A percentile compares a stretch with the other conserved stretches of the same genome.
Evolutionary conservation across 768 basidiomycete species (phyloP).

Genomic region (Lactarius tabidus): DNA sequence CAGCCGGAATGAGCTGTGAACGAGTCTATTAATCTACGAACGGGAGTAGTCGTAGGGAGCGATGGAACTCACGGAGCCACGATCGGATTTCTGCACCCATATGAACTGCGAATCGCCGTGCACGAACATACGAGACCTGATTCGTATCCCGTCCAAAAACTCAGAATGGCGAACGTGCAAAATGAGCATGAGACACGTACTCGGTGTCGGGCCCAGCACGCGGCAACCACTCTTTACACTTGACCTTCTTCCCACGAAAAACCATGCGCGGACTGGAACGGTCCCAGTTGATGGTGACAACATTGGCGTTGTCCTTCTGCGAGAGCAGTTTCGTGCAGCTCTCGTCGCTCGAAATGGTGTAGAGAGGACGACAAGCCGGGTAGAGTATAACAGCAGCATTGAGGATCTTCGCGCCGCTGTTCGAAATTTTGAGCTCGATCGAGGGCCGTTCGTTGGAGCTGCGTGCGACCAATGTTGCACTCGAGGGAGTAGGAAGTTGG

Average conservation of each 20-base stretch:
- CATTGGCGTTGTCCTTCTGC: neutral
- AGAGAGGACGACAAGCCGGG: constrained; percentile 1
- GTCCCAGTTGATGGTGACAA: constrained; percentile 18
- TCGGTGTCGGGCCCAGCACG: constrained; percentile 16
- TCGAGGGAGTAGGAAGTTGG: neutral
- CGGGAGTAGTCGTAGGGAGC: neutral
- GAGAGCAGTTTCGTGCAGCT: constrained; percentile 10
- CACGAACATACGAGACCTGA: constrained; percentile 14
- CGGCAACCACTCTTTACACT: constrained; percentile 19
- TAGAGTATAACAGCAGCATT: constrained; percentile 3
- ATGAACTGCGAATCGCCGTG: constrained; percentile 13
- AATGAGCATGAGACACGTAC: neutral
- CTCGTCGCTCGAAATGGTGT: constrained; percentile 7
- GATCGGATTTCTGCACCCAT: constrained; percentile 1
- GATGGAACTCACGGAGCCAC: constrained; percentile 8
- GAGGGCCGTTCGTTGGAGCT: constrained; percentile 1
- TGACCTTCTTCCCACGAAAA: constrained; percentile 13
- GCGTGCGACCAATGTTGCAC: constrained; percentile 5
- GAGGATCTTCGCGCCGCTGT: constrained; percentile 2
- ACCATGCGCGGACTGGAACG: constrained; percentile 15
- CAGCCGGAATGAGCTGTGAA: constrained; percentile 13
- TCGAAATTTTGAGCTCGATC: constrained; percentile 12
- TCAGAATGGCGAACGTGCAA: neutral
- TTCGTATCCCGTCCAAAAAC: too few species aligned
- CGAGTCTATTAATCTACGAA: neutral